Evolutionary conservation across 305 asterid genomes (phyloP), one percentile per base, ranked within the genome.

Genomic region (Solanum aculeatissimum): DNA sequence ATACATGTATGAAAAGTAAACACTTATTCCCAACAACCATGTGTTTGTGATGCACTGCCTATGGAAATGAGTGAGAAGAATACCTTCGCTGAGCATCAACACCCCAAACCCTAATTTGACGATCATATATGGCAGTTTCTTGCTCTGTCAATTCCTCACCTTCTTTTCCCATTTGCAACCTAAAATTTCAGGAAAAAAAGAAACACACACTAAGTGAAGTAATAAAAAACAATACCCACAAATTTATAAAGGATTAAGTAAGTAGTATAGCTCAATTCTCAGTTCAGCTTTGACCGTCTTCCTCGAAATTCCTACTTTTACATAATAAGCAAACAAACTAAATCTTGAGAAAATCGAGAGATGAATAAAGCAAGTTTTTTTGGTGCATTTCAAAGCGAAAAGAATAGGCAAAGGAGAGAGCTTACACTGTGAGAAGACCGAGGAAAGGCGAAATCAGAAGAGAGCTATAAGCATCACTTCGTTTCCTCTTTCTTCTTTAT

Each of bases 61-160:
- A 16, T 12, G 40, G 3, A 72, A 72, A 72, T 72, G 80, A 72
- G 74, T 21, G 29, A 65, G 27, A 60, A 9, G 4, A 23, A 77
- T 79, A 97, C 99, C 98, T 92, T 87, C 99, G 89, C 72, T 95
- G 99, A 89, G 98, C 99, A 89, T 95, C 98, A 58, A 98, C 98
- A 4, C 99, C 99, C 99, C 99, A 97, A 79, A 97, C 99, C 84
- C 99, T 96, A 89, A 96, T 97, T 90, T 97, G 99, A 51, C 99
- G 98, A 90, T 97, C 99, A 84, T 97, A 97, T 32, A 95, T 95
- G 12, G 99, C 99, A 25, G 99, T 97, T 89, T 97, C 98, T 40
- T 97, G 99, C 89, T 95, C 99, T 21, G 99, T 95, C 91, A 97
- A 85, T 74, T 95, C 95, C 80, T 92, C 99, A 2, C 96, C 93